These are phyloP conservation scores for Penicillium pancosmium DNA, from an alignment of 495 filamentous ascomycete species.

Conservation along the genomic window DNA sequence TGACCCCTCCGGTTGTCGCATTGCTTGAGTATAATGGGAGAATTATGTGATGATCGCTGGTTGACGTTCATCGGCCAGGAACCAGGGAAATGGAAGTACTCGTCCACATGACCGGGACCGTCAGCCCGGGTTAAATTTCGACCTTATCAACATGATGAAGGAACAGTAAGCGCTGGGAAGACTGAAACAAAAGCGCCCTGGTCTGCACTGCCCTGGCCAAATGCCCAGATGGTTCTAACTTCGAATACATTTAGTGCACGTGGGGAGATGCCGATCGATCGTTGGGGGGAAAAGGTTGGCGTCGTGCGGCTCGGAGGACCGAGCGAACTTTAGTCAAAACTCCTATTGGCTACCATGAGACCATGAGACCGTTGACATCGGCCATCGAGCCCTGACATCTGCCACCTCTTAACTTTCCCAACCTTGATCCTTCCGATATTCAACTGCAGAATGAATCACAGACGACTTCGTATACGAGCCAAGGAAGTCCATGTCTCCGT, in stretches of 20 bases:
- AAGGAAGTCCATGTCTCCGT: background rate
- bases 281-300: background rate
- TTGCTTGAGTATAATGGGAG: too few relatives aligned
- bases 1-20: background rate
- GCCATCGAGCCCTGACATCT: too few relatives aligned
- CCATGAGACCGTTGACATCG: background rate
- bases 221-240: background rate
- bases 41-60: too few relatives aligned
- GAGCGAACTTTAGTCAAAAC: background rate
- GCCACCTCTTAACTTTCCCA: too few relatives aligned
- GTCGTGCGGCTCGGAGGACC: conserved; percentile 1
- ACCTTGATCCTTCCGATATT: too few relatives aligned
- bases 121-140: too few relatives aligned
- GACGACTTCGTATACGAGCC: background rate
- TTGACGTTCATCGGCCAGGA: too few relatives aligned
- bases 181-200: too few relatives aligned
- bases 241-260: background rate
- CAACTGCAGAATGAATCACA: background rate
- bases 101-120: too few relatives aligned
- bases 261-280: background rate
- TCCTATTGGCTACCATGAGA: background rate
- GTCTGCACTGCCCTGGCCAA: background rate
- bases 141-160: background rate
- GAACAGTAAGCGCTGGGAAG: background rate
- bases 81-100: too few relatives aligned